These are phyloP conservation scores for Solanum medicagineum DNA, from an alignment of 257 asterid species.

Conservation along the genomic window DNA sequence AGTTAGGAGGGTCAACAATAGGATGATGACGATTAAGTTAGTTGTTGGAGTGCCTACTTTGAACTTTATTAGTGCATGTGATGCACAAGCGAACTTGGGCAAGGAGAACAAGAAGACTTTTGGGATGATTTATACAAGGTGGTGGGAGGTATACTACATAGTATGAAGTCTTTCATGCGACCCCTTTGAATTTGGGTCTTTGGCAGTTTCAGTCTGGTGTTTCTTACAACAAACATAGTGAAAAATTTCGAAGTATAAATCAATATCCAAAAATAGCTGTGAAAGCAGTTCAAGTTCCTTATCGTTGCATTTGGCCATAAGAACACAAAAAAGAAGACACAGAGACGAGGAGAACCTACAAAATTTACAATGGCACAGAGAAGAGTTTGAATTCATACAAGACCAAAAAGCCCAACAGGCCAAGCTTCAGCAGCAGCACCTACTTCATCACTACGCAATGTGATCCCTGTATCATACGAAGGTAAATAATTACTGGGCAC, in stretches of 20 bases:
- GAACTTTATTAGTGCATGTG: too few species aligned
- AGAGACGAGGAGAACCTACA: neutral
- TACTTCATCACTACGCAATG: constrained; percentile 66
- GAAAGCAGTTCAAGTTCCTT: neutral
- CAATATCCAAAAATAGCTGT: neutral
- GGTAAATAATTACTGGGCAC: neutral
- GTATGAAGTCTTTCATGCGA: neutral
- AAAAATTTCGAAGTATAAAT: neutral
- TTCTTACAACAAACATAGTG: neutral
- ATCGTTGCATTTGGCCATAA: neutral
- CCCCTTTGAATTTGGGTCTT: neutral
- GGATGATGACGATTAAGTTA: too few species aligned
- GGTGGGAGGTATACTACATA: too few species aligned
- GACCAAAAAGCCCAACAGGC: constrained; percentile 93
- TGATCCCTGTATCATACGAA: constrained; percentile 44
- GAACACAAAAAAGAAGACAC: neutral
- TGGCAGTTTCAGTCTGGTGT: neutral
- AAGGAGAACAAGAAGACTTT: too few species aligned
- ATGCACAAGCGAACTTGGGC: too few species aligned
- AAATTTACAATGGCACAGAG: constrained; percentile 5
- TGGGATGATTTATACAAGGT: too few species aligned
- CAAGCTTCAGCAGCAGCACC: constrained; percentile 92
- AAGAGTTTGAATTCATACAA: constrained; percentile 37
- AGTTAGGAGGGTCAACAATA: too few species aligned
- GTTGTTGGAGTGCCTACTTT: too few species aligned